Evolutionary conservation across 495 filamentous ascomycete genomes (phyloP).

Genomic region (Xylaria scruposa): DNA sequence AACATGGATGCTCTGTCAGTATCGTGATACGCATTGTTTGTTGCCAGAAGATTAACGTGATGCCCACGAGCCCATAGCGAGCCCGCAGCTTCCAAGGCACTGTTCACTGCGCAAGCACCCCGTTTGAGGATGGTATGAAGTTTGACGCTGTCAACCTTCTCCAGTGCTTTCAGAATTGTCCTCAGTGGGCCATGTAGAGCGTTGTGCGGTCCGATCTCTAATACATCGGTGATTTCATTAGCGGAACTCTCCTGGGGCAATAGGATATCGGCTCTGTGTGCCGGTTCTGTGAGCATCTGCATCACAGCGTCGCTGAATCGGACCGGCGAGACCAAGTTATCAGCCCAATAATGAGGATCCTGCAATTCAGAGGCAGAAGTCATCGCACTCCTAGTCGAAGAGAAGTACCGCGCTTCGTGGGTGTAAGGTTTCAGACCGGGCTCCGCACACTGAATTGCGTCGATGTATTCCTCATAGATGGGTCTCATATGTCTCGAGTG

Average conservation of each 20-base stretch:
- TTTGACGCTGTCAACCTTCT: neutral
- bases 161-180: slow-evolving; percentile 44
- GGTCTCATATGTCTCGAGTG: slow-evolving; percentile 41
- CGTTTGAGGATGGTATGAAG: slow-evolving; percentile 24
- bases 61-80: slow-evolving; percentile 43
- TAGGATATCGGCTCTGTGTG: neutral
- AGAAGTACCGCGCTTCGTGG: slow-evolving; percentile 33
- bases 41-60: slow-evolving; percentile 44
- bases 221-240: slow-evolving; percentile 11
- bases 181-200: slow-evolving; percentile 56
- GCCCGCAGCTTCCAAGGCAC: slow-evolving; percentile 37
- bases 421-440: slow-evolving; percentile 8
- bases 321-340: slow-evolving; percentile 51
- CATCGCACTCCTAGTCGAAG: slow-evolving; percentile 33
- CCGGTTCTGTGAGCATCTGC: slow-evolving; percentile 21
- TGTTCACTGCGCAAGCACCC: slow-evolving; percentile 26
- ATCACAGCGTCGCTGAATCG: slow-evolving; percentile 43
- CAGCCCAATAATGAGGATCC: slow-evolving; percentile 44
- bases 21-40: slow-evolving; percentile 26
- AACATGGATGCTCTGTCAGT: slow-evolving; percentile 25
- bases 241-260: neutral
- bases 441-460: neutral
- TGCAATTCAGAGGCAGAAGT: slow-evolving; percentile 24
- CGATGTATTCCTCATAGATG: slow-evolving; percentile 38
- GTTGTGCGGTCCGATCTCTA: slow-evolving; percentile 31